Base-by-base conservation (phyloP, 2,329 filamentous ascomycete genomes). In the Aspergillus versicolor region DNA sequence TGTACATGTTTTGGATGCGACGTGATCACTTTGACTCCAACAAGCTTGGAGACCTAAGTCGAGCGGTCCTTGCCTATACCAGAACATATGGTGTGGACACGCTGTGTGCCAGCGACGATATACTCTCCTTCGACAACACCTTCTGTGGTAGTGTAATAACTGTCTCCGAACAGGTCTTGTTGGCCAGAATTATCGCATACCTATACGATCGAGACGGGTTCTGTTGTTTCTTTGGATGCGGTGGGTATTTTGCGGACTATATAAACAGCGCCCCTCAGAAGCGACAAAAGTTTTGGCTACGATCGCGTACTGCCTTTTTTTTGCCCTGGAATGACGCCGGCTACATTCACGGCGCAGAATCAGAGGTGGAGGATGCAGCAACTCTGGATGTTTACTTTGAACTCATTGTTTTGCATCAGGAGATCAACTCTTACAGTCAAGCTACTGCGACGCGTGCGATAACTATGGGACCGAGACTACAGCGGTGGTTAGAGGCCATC, bases 1-100 rank as follows among this genome's bases (percentile, higher is more conserved):
- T 55, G 38, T 60, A 55, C 30, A 51, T 58, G 52, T 60, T 60
- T 15, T 55, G 52, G 58, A 60, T 60, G 58, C 42, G 58, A 40
- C 27, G 55, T 2, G 51, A 57, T 30, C 40, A 19, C 4, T 51
- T 57, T 3, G 58, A 41, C 15, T 30, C 52, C 30, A 49, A 13
- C 5, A 60, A 52, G 19, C 37, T 60, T 11, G 24, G 22, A 17
- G 50, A 54, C 24, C 17, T 60, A 30, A 57, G 58, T 30, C 40
- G 41, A 27, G 37, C 30, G 1, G 47, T 55, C 11, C 38, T 49
- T n/a, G 37, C 27, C 4, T 57, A 58, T 34, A 27, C 52, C 19
- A 38, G 22, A 30, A 30, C 43, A 8, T 46, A 58, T 15, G 42
- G 24, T 3, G n/a, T 60, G 15, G 55, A 58, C 37, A 53, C 47